Base-by-base conservation (phyloP, 441 rosid genomes). In the Jatropha multifida region DNA sequence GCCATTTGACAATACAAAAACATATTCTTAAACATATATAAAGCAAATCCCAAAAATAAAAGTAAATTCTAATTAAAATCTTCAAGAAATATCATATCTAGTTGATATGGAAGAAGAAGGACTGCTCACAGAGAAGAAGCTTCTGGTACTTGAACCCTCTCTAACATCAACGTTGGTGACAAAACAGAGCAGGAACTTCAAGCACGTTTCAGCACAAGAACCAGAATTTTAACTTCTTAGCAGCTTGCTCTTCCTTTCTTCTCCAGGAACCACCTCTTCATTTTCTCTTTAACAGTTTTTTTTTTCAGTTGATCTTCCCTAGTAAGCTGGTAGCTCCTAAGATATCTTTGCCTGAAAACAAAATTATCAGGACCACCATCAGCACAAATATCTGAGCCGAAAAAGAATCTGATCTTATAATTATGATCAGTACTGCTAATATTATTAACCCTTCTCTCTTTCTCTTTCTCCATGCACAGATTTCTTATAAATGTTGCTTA, bases 291-390 rank as follows among this genome's bases (percentile, higher is more conserved):
- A 18, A 64, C 20, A 9, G 18, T 40, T 64, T 1, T 58, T 14
- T 5, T 78, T 73, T 41, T 69, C 7, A 8, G 46, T 42, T 42
- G 46, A 42, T 42, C 72, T 7, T 55, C 75, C 68, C 61, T 56
- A 0, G 69, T 74, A 51, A 79, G 72, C 27, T 42, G 41, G 17
- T 79, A 79, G 76, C 81, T 79, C 56, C 81, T 65, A 0, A 79
- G 41, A 62, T 63, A 74, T 54, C 44, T 75, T 49, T 79, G 81
- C 18, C 81, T 49, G 65, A 32, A 26, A 49, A 75, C 38, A 37
- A 15, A 79, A 14, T 2, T 52, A 15, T 79, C 78, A 4, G 78
- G 70, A 59, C 63, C 32, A 18, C 60, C 37, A 12, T 23, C 15
- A 38, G 40, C 32, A 3, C 40, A 44, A 32, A n/a, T 20, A 17